Conservation (phyloP, 192 early-diverging fungal species). For the Phlyctochytrium arcticum region DNA sequence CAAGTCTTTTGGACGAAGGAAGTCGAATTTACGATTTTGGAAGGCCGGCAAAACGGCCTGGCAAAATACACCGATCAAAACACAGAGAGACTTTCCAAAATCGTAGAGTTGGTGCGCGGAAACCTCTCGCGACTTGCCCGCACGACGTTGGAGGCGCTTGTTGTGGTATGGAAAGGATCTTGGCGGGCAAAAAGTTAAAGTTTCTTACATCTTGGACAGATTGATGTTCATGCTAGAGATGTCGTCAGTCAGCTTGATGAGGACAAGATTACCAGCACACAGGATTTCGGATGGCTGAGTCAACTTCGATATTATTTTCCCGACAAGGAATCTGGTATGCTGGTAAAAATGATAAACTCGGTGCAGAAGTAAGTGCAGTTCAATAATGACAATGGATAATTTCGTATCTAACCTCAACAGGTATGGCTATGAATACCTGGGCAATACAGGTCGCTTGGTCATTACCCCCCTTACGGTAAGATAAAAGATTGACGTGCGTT, state of each 20-base stretch:
- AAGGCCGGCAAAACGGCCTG: slow-evolving; percentile 42
- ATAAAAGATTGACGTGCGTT: neutral
- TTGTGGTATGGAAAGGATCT: slow-evolving; percentile 42
- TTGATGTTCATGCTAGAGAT: slow-evolving; percentile 61
- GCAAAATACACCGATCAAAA: slow-evolving; percentile 45
- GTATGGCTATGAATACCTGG: slow-evolving; percentile 62
- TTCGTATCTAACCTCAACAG: neutral
- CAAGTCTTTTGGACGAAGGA: slow-evolving; percentile 59
- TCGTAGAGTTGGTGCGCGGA: slow-evolving; percentile 57
- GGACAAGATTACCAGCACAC: slow-evolving; percentile 33
- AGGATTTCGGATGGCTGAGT: slow-evolving; percentile 53
- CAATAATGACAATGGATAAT: neutral
- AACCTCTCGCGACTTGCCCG: slow-evolving; percentile 45
- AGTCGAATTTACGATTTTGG: slow-evolving; percentile 50
- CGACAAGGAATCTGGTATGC: slow-evolving; percentile 49
- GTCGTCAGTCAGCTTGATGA: slow-evolving; percentile 48
- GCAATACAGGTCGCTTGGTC: slow-evolving; percentile 54
- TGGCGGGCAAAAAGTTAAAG: neutral
- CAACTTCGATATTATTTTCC: slow-evolving; percentile 57
- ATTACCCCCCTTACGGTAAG: slow-evolving; percentile 52
- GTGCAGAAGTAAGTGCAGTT: slow-evolving; percentile 41
- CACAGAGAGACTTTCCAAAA: slow-evolving; percentile 43
- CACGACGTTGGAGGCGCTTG: slow-evolving; percentile 51
- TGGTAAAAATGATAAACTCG: slow-evolving; percentile 63
- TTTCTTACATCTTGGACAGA: slow-evolving; percentile 27